Conservation (phyloP, 2,329 filamentous ascomycete species). For the Knufia fluminis region DNA sequence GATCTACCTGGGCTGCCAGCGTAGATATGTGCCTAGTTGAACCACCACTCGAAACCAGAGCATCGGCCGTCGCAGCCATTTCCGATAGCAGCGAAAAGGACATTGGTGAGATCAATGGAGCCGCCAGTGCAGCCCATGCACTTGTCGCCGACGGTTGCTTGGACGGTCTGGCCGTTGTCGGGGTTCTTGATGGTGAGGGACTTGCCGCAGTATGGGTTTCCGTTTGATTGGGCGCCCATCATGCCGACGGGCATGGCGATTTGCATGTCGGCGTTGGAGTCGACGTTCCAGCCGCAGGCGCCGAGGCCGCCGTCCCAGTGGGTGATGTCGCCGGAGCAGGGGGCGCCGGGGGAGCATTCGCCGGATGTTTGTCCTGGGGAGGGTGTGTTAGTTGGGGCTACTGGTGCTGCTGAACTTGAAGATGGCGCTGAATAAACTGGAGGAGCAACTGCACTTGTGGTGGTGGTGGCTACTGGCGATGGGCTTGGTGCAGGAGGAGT, state of each 20-base stretch:
- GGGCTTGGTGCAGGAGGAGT: slow-evolving; percentile 3
- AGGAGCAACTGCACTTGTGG: slow-evolving; percentile 11
- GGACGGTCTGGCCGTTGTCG: slow-evolving; percentile 44
- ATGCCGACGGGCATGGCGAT: slow-evolving; percentile 58
- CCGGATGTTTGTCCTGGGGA: slow-evolving; percentile 8
- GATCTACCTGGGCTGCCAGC: slow-evolving; percentile 1
- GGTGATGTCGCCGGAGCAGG: slow-evolving; percentile 4
- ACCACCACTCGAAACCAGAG: slow-evolving; percentile 34
- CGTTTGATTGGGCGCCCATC: slow-evolving; percentile 57
- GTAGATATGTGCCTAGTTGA: slow-evolving; percentile 20
- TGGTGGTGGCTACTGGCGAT: slow-evolving; percentile 6
- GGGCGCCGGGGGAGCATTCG: neutral
- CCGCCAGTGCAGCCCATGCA: slow-evolving; percentile 56
- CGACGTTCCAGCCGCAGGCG: slow-evolving; percentile 57
- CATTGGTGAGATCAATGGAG: slow-evolving; percentile 25
- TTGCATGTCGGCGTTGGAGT: slow-evolving; percentile 48
- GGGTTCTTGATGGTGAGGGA: slow-evolving; percentile 53
- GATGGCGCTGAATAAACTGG: slow-evolving; percentile 6
- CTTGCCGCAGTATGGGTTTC: slow-evolving; percentile 62
- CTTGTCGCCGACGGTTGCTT: slow-evolving; percentile 60
- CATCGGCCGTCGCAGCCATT: slow-evolving; percentile 33
- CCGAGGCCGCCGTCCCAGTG: slow-evolving; percentile 36
- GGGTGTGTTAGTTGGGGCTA: slow-evolving; percentile 16
- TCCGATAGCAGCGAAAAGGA: slow-evolving; percentile 31
- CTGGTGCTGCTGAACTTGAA: slow-evolving; percentile 23